Evolutionary conservation across 2,329 filamentous ascomycete species (phyloP).

Genomic region (Claviceps fusiformis): DNA sequence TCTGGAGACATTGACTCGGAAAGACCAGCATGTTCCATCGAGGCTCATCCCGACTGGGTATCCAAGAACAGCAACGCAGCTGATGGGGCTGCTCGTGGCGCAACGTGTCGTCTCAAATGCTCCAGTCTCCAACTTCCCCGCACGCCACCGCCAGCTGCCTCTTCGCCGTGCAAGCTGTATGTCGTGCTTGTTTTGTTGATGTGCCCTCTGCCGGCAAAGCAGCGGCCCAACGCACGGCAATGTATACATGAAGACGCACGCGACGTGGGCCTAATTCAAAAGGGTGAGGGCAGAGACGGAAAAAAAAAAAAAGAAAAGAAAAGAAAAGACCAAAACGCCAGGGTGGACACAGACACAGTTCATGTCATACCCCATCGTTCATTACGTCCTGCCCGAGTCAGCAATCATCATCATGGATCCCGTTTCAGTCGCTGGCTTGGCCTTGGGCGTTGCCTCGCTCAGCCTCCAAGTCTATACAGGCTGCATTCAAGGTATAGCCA

Average conservation of each 20-base stretch:
- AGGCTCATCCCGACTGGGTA: background rate
- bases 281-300: too few species aligned
- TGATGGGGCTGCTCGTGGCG: background rate
- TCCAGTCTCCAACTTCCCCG: background rate
- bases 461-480: conserved; percentile 32
- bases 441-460: conserved; percentile 30
- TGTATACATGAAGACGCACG: too few species aligned
- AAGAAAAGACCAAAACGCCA: background rate
- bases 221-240: too few species aligned
- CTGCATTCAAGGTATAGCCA: conserved; percentile 26
- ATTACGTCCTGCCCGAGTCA: background rate
- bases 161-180: background rate
- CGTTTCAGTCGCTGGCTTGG: conserved; percentile 27
- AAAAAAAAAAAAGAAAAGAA: background rate
- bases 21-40: background rate
- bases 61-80: background rate
- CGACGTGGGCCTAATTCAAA: too few species aligned
- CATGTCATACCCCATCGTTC: background rate
- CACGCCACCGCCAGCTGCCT: background rate
- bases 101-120: background rate
- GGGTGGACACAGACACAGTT: background rate
- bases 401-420: conserved; percentile 26
- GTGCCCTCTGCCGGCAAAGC: background rate
- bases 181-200: background rate
- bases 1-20: too few species aligned